phyloP scores from a whole-genome alignment of 2,329 filamentous ascomycete genomes.

The Sporothrix pallida region DNA sequence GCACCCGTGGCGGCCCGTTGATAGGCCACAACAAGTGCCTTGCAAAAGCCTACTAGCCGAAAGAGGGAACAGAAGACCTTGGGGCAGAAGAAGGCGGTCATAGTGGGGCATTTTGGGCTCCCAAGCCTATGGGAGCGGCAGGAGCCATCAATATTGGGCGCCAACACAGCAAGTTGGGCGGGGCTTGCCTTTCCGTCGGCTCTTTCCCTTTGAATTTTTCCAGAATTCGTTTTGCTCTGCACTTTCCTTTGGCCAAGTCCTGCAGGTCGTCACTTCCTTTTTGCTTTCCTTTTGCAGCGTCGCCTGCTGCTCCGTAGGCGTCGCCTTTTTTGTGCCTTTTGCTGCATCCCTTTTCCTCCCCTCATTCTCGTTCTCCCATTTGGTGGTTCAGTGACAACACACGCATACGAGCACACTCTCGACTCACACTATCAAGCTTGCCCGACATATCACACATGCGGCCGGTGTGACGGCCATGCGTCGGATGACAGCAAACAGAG shows the following conservation, averaged over 20 bases:
- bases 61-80: background rate
- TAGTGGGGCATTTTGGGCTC: background rate
- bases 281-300: background rate
- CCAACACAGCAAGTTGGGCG: background rate
- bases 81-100: background rate
- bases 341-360: background rate
- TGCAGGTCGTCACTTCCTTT: background rate
- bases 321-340: background rate
- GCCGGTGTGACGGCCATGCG: conserved; percentile 53
- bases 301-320: background rate
- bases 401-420: conserved; percentile 4
- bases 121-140: conserved; percentile 30
- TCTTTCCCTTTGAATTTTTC: background rate
- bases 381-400: conserved; percentile 15
- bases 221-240: background rate
- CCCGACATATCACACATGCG: conserved; percentile 40
- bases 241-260: background rate
- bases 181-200: background rate
- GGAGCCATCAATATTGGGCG: conserved; percentile 28
- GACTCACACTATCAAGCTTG: background rate
- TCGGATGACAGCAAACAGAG: conserved; percentile 2
- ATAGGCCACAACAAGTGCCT: conserved; percentile 25
- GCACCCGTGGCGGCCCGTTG: conserved; percentile 32
- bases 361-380: background rate
- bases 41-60: conserved; percentile 3